Evolutionary conservation across 148 eudicot species (phyloP).

Genomic region (Rhododendron kiyosumense): DNA sequence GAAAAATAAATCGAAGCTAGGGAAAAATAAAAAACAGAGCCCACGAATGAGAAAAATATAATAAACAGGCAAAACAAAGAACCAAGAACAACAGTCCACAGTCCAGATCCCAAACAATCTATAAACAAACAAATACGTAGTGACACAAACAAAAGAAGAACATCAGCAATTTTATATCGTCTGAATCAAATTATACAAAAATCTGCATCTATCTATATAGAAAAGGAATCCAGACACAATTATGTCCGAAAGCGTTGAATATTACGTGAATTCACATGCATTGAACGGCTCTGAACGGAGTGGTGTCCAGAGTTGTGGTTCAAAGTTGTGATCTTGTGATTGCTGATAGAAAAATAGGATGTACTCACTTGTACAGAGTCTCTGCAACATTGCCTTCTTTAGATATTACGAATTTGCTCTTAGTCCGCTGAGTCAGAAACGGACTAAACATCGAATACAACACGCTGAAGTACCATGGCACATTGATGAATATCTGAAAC

Average conservation of each 20-base stretch:
- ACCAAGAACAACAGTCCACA: not conserved
- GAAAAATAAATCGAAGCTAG: not conserved
- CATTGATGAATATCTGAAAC: constrained; percentile 82
- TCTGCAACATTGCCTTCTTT: constrained; percentile 78
- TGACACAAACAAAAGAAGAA: too few relatives aligned
- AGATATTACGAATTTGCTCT: constrained; percentile 92
- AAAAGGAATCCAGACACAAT: too few relatives aligned
- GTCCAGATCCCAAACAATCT: not conserved
- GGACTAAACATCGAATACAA: constrained; percentile 92
- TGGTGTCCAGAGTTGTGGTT: too few relatives aligned
- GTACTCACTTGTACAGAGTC: constrained; percentile 76
- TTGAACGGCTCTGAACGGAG: too few relatives aligned
- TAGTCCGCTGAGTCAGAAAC: constrained; percentile 84
- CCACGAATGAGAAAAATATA: not conserved
- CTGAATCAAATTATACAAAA: not conserved
- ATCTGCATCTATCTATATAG: not conserved
- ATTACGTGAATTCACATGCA: too few relatives aligned
- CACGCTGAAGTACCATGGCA: constrained; percentile 95
- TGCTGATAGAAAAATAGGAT: not conserved
- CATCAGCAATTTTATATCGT: not conserved
- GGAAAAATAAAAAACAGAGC: not conserved
- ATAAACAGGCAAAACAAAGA: not conserved
- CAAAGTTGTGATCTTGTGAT: too few relatives aligned
- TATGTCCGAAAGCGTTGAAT: too few relatives aligned
- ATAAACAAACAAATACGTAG: not conserved